These are phyloP conservation scores for Xylariaceae sp. DNA, from an alignment of 2,329 filamentous ascomycete genomes.

Conservation along the genomic window DNA sequence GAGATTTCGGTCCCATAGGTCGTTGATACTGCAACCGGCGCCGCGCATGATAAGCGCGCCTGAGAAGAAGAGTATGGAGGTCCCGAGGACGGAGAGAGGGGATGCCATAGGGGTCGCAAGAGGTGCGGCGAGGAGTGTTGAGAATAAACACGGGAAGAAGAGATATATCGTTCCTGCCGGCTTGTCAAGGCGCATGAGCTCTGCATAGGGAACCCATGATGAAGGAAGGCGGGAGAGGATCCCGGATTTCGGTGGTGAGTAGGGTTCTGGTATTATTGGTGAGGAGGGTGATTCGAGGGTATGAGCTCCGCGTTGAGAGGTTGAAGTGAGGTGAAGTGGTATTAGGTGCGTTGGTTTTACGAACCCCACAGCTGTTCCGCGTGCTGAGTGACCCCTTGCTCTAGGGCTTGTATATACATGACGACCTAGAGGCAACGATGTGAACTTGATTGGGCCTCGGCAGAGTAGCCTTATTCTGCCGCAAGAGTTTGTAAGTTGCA, in stretches of 20 bases:
- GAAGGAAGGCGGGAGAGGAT: constrained; percentile 72
- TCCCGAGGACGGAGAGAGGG: constrained; percentile 67
- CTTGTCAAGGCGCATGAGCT: constrained; percentile 82
- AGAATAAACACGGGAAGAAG: constrained; percentile 85
- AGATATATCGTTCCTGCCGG: constrained; percentile 84
- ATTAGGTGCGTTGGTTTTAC: constrained; percentile 31
- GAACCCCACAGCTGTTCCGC: constrained; percentile 28
- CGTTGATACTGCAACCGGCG: constrained; percentile 87
- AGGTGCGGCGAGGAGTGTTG: constrained; percentile 79
- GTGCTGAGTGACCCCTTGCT: constrained; percentile 1
- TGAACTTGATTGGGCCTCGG: neutral
- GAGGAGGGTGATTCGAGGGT: constrained; percentile 35
- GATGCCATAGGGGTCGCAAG: constrained; percentile 67
- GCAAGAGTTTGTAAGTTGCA: constrained; percentile 16
- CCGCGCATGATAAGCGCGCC: constrained; percentile 87
- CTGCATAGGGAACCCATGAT: constrained; percentile 79
- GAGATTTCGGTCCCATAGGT: constrained; percentile 87
- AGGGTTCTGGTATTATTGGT: constrained; percentile 47
- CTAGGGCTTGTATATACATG: constrained; percentile 21
- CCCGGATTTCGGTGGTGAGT: constrained; percentile 74
- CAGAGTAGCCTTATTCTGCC: constrained; percentile 11
- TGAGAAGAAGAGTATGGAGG: constrained; percentile 72
- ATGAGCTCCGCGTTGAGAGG: constrained; percentile 30
- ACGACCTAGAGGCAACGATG: constrained; percentile 14
- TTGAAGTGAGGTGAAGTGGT: neutral